Percentiles rank a stretch among this genome's conserved stretches.
phyloP scores from a whole-genome alignment of 441 rosid species.

The Mallotus japonicus region DNA sequence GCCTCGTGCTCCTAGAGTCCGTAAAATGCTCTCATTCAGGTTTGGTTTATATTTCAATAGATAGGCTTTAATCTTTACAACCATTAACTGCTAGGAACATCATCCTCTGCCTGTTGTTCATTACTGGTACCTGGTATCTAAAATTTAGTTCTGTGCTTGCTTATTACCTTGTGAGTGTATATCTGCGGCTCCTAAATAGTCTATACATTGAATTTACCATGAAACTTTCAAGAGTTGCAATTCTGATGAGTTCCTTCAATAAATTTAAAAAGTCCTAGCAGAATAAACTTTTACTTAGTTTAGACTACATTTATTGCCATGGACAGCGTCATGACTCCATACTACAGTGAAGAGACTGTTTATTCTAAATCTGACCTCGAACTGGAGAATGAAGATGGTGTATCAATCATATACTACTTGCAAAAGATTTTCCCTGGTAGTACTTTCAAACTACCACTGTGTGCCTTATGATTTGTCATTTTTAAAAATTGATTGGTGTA shows the following conservation, averaged over 20 bases:
- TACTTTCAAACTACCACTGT: conserved; percentile 18
- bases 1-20: conserved; percentile 96
- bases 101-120: not conserved
- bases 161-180: conserved; percentile 7
- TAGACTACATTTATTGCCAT: conserved; percentile 25
- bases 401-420: conserved; percentile 88
- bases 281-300: conserved; percentile 1
- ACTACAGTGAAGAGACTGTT: conserved; percentile 96
- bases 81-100: conserved; percentile 1
- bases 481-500: conserved; percentile 21
- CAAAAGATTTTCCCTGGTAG: conserved; percentile 95
- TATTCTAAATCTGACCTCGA: conserved; percentile 92
- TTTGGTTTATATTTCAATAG: conserved; percentile 25
- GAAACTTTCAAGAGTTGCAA: conserved; percentile 18
- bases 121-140: not conserved
- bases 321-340: conserved; percentile 93
- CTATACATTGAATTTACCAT: not conserved
- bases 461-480: not conserved
- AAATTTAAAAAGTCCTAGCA: not conserved
- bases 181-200: conserved; percentile 11
- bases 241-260: conserved; percentile 7
- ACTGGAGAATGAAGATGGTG: conserved; percentile 97
- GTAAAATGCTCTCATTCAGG: conserved; percentile 99
- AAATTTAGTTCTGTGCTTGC: conserved; percentile 3
- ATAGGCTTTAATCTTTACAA: not conserved